A percentile compares a stretch with the other conserved stretches of the same genome.
phyloP scores from a whole-genome alignment of 768 basidiomycete genomes.

The Kwoniella bestiolae region DNA sequence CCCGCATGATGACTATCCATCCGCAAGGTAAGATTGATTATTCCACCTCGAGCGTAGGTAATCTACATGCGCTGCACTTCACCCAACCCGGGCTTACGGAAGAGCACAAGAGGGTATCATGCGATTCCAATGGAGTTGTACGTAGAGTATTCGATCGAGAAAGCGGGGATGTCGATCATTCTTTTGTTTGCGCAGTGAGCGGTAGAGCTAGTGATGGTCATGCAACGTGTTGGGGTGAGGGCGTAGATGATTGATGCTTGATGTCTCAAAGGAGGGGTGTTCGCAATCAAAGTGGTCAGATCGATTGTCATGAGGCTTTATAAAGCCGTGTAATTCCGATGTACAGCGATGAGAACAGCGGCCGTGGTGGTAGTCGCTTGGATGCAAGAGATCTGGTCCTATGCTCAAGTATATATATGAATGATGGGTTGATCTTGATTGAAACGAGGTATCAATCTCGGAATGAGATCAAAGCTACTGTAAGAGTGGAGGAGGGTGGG shows the following conservation, averaged over 20 bases:
- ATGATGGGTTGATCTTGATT: neutral
- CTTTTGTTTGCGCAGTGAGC: neutral
- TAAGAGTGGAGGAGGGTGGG: constrained; percentile 4
- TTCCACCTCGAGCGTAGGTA: too few species aligned
- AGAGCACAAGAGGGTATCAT: neutral
- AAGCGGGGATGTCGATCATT: neutral
- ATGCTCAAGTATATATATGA: neutral
- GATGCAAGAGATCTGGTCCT: too few species aligned
- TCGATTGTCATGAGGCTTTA: too few species aligned
- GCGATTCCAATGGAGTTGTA: neutral
- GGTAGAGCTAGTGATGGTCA: neutral
- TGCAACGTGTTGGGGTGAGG: constrained; percentile 8
- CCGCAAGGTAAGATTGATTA: too few species aligned
- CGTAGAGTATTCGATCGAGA: too few species aligned
- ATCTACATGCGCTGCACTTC: neutral
- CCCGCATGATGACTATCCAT: too few species aligned
- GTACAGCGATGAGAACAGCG: neutral
- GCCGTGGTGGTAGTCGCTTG: neutral
- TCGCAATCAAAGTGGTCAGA: neutral
- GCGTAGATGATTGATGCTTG: neutral
- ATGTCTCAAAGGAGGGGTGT: constrained; percentile 2
- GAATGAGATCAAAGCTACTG: neutral
- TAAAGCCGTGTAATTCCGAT: neutral
- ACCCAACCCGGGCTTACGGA: neutral
- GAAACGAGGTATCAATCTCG: neutral